A percentile compares a stretch with the other conserved stretches of the same genome.
Evolutionary conservation across 2,329 filamentous ascomycete genomes (phyloP).

Genomic region (Curvularia sp.): DNA sequence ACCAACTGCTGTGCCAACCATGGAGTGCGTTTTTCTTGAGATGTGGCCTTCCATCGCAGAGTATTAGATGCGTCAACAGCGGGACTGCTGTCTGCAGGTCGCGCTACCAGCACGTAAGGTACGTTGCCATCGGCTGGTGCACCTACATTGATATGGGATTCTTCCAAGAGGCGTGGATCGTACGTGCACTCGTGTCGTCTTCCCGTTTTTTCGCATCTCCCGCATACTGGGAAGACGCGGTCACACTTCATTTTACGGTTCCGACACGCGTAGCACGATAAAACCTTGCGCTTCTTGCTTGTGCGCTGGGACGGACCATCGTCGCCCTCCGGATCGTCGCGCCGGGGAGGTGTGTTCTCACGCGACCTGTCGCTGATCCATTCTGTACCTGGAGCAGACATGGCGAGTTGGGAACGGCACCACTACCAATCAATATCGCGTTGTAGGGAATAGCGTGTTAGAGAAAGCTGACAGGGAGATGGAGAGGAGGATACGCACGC

Average conservation of each 20-base stretch:
- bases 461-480: constrained; percentile 33
- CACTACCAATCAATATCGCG: constrained; percentile 1
- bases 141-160: constrained; percentile 32
- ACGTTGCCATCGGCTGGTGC: constrained; percentile 26
- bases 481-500: constrained; percentile 14
- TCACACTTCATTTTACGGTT: constrained; percentile 58
- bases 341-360: constrained; percentile 34
- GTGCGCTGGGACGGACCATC: constrained; percentile 44
- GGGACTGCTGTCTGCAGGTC: constrained; percentile 10
- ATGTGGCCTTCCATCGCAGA: constrained; percentile 38
- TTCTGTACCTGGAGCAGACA: constrained; percentile 38
- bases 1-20: constrained; percentile 40
- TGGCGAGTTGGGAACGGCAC: constrained; percentile 14
- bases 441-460: constrained; percentile 20
- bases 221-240: constrained; percentile 54
- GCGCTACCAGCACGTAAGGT: constrained; percentile 13
- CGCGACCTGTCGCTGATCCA: constrained; percentile 38
- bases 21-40: constrained; percentile 43
- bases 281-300: constrained; percentile 53
- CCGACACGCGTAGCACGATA: constrained; percentile 57
- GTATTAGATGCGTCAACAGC: constrained; percentile 22
- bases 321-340: constrained; percentile 36
- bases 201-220: constrained; percentile 54
- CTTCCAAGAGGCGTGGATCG: constrained; percentile 47
- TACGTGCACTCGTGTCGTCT: constrained; percentile 54